Percentiles rank a stretch among this genome's conserved stretches.
Evolutionary conservation across 495 filamentous ascomycete species (phyloP).

Genomic region (Monascus purpureus): DNA sequence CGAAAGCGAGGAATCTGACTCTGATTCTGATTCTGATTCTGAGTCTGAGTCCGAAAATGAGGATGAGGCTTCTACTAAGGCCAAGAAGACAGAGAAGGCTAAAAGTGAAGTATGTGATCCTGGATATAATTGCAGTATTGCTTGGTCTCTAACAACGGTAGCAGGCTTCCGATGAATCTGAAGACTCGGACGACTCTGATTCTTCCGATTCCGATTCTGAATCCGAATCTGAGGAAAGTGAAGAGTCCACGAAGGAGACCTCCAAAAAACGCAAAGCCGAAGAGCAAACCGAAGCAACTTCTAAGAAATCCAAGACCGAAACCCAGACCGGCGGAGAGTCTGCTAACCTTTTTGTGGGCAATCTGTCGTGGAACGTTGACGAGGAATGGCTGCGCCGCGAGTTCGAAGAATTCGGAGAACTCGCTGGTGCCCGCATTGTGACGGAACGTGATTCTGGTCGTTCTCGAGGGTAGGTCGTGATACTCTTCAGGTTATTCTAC

Average conservation of each 20-base stretch:
- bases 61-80: conserved; percentile 30
- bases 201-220: conserved; percentile 37
- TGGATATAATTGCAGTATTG: background rate
- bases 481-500: background rate
- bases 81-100: conserved; percentile 28
- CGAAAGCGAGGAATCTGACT: conserved; percentile 19
- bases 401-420: conserved; percentile 72
- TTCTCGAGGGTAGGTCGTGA: conserved; percentile 60
- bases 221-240: conserved; percentile 33
- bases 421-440: conserved; percentile 64
- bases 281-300: conserved; percentile 40
- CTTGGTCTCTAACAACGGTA: conserved; percentile 3
- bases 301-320: conserved; percentile 80
- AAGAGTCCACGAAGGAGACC: conserved; percentile 30
- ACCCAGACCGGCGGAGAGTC: conserved; percentile 46
- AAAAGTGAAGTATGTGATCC: no score
- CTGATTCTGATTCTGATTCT: no score
- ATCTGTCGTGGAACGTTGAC: conserved; percentile 88
- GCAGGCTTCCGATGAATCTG: conserved; percentile 14
- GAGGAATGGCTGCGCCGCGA: conserved; percentile 80
- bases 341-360: conserved; percentile 79
- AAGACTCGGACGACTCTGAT: conserved; percentile 20
- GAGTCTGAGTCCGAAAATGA: conserved; percentile 35
- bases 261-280: conserved; percentile 90
- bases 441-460: conserved; percentile 69